These are phyloP conservation scores for Elongisporangium prolatum DNA, from an alignment of 352 stramenopile genomes.

Conservation along the genomic window DNA sequence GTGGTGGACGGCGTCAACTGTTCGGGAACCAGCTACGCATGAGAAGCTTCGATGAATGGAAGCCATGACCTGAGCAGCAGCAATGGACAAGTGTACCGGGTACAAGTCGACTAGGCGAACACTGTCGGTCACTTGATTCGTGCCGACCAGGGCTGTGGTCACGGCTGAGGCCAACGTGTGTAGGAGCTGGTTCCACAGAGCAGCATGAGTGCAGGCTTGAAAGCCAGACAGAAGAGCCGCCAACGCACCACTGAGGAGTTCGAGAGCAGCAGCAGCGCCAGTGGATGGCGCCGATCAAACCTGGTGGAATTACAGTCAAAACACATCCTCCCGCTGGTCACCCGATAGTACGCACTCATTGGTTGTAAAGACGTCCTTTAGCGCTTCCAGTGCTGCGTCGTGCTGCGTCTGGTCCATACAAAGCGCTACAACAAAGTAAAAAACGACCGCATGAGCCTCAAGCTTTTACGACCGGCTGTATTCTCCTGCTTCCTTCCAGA, in stretches of 20 bases:
- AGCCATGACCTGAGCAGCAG: slow-evolving; percentile 18
- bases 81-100: not conserved
- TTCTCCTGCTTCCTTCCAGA: too few relatives aligned
- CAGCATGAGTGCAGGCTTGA: too few relatives aligned
- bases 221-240: too few relatives aligned
- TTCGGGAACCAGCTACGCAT: slow-evolving; percentile 14
- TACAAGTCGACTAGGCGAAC: slow-evolving; percentile 28
- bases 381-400: slow-evolving; percentile 19
- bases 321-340: too few relatives aligned
- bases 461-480: too few relatives aligned
- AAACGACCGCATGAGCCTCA: too few relatives aligned
- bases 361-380: slow-evolving; percentile 36
- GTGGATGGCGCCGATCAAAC: slow-evolving; percentile 37
- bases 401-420: slow-evolving; percentile 30
- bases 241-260: too few relatives aligned
- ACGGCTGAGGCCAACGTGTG: slow-evolving; percentile 26
- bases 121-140: slow-evolving; percentile 11
- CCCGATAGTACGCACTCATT: slow-evolving; percentile 49
- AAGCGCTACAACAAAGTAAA: too few relatives aligned
- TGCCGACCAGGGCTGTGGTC: slow-evolving; percentile 27
- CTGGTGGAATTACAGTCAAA: slow-evolving; percentile 4
- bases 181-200: slow-evolving; percentile 19
- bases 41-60: too few relatives aligned
- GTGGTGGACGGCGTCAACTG: slow-evolving; percentile 21
- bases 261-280: slow-evolving; percentile 53